Evolutionary conservation across 2,329 filamentous ascomycete genomes (phyloP), one percentile per base, ranked within the genome.

Genomic region (Sclerotinia glacialis): DNA sequence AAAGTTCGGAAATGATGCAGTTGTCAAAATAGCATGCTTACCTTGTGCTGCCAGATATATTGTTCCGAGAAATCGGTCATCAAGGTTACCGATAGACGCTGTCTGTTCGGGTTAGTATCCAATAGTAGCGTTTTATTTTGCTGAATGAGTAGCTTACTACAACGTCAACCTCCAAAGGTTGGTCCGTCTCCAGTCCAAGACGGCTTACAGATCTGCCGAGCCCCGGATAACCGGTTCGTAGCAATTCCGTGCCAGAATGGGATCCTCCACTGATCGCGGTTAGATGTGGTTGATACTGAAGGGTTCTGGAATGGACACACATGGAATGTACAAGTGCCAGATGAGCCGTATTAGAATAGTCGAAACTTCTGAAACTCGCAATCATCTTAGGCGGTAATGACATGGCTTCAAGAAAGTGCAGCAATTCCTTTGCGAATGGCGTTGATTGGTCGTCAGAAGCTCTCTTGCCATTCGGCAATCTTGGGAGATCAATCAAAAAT

Each of bases 241-340:
- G 79, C 78, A 79, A 81, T 37, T 77, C 72, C 18, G 80, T 77
- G n/a, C 80, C 82, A 8, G 71, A 74, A 72, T 89, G 86, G 1
- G 83, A 80, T 31, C 86, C 85, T 55, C 84, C 85, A 68, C 86
- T 87, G 28, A 46, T 42, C 40, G 52, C 44, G 44, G 55, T 70
- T n/a, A 65, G 44, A 46, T 46, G 64, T 53, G n/a, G 61, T 23
- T 26, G 7, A 49, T 37, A 21, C 28, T 28, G 46, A 50, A 28
- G 26, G 16, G 1, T 31, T 34, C 49, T 68, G 65, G 16, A n/a
- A 37, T 21, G 31, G 14, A 75, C 88, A 78, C 78, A 92, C 89
- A 96, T 91, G 9, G 90, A 89, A 76, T 96, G 92, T 8, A 98
- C 86, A 76, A 99, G 97, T 1, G 86, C 90, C 70, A 96, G 83